Percentiles rank a stretch among this genome's conserved stretches.
Evolutionary conservation across 371 early-diverging fungal species (phyloP).

Genomic region (Mortierella sp.): DNA sequence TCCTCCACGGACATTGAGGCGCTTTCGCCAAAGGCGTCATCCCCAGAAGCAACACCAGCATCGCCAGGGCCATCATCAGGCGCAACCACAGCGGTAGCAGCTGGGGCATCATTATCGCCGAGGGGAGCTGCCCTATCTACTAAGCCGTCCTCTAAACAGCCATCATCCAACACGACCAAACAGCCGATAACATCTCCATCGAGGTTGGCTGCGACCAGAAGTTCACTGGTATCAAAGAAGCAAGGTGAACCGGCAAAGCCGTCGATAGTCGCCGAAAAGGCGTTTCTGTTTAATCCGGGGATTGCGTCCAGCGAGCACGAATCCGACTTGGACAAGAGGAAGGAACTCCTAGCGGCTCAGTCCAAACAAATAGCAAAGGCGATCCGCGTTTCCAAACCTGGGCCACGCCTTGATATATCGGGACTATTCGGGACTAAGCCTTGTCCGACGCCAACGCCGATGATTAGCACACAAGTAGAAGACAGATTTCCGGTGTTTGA

Average conservation of each 20-base stretch:
- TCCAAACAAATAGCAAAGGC: slow-evolving; percentile 42
- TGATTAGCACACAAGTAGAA: background rate
- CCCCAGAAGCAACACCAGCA: background rate
- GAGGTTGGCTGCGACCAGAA: no score
- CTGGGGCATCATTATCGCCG: background rate
- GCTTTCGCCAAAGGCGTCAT: background rate
- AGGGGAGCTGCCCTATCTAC: background rate
- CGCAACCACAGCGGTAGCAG: background rate
- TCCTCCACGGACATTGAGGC: slow-evolving; percentile 7
- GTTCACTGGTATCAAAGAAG: no score
- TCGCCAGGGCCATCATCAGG: background rate
- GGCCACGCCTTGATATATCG: slow-evolving; percentile 26
- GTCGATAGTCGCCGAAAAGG: background rate
- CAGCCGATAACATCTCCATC: no score
- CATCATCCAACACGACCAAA: background rate
- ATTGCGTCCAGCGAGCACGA: slow-evolving; percentile 13
- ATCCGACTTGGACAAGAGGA: slow-evolving; percentile 18
- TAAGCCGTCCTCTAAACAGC: background rate
- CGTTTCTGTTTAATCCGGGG: slow-evolving; percentile 24
- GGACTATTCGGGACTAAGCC: slow-evolving; percentile 1
- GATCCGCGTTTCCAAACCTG: slow-evolving; percentile 34
- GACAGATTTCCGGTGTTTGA: background rate
- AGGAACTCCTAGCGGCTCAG: slow-evolving; percentile 15
- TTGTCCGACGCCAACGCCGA: background rate
- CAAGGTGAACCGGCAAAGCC: no score